Evolutionary conservation across 495 filamentous ascomycete species (phyloP), one percentile per base, ranked within the genome.

Genomic region (Penicillium pancosmium): DNA sequence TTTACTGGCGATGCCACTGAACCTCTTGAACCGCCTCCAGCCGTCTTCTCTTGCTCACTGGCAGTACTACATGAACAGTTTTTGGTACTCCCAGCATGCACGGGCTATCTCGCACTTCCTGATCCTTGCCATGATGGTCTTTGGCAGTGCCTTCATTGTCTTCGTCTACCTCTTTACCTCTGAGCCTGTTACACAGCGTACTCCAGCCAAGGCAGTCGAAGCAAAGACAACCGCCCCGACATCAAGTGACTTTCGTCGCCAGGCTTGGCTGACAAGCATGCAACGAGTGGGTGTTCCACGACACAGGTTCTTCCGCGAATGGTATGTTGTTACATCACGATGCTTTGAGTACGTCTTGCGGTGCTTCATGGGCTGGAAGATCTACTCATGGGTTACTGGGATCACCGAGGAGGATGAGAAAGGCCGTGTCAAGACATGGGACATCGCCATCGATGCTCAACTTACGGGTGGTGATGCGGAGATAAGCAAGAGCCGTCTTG

Each of bases 221-320:
- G 55, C 55, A 19, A 60, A 82, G 80, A 35, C 84, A 78, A 52
- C 89, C 3, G 78, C 90, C 13, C 88, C 90, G 13, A 93, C 92
- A 2, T 86, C 93, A 7, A 88, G 93, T 51, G 89, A 93, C 60
- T 91, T 95, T 52, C 87, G 92, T 51, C 84, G 88, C 58, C 90
- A 91, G 67, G 93, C 93, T 31, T 97, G 93, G 92, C 85, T 96
- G 50, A 97, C 93, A 2, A 93, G 93, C 4, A 87, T 97, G 59
- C 93, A 97, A 74, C 91, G 90, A 19, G 91, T 96, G 13, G 95
- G 92, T 80, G 89, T 98, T n/a, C 93, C 93, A 18, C 85, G 87
- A 12, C 91, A 96, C 68, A 86, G 86, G 50, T 91, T 96, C 66
- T 80, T 91, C 62, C 86, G 92, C 16, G 93, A 97, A 70, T 86